phyloP scores from a whole-genome alignment of 257 asterid species.

The Cynanchum wilfordii region DNA sequence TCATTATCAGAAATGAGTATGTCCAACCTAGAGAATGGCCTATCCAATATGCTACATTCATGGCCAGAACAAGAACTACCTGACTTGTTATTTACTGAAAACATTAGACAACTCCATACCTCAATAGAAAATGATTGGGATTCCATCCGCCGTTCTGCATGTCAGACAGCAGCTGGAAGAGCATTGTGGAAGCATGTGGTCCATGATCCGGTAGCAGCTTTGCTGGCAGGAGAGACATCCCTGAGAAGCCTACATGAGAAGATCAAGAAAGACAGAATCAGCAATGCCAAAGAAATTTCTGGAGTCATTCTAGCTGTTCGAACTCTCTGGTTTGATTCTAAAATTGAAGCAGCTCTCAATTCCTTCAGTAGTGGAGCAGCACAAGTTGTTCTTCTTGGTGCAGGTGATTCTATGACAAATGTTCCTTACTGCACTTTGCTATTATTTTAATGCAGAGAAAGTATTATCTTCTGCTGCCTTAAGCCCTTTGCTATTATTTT shows the following conservation, averaged over 20 bases:
- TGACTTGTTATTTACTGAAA: slow-evolving; percentile 38
- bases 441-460: background rate
- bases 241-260: slow-evolving; percentile 62
- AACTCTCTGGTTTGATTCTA: slow-evolving; percentile 89
- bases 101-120: slow-evolving; percentile 55
- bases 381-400: slow-evolving; percentile 95
- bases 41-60: slow-evolving; percentile 27
- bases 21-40: slow-evolving; percentile 48
- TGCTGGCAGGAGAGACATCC: slow-evolving; percentile 83
- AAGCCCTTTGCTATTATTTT: background rate
- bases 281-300: slow-evolving; percentile 75
- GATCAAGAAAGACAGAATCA: slow-evolving; percentile 75
- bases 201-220: slow-evolving; percentile 72
- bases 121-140: slow-evolving; percentile 74
- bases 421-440: background rate
- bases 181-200: slow-evolving; percentile 83
- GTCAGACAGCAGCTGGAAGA: slow-evolving; percentile 94
- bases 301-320: slow-evolving; percentile 91
- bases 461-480: background rate
- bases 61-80: slow-evolving; percentile 66
- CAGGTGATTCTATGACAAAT: slow-evolving; percentile 42
- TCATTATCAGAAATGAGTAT: slow-evolving; percentile 25
- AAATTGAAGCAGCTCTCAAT: slow-evolving; percentile 72
- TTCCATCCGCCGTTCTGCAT: slow-evolving; percentile 56
- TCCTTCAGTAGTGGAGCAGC: slow-evolving; percentile 57